Percentiles rank a stretch among this genome's conserved stretches.
These are phyloP conservation scores for Starmerella floris DNA, from an alignment of 805 yeast genomes.

Conservation along the genomic window DNA sequence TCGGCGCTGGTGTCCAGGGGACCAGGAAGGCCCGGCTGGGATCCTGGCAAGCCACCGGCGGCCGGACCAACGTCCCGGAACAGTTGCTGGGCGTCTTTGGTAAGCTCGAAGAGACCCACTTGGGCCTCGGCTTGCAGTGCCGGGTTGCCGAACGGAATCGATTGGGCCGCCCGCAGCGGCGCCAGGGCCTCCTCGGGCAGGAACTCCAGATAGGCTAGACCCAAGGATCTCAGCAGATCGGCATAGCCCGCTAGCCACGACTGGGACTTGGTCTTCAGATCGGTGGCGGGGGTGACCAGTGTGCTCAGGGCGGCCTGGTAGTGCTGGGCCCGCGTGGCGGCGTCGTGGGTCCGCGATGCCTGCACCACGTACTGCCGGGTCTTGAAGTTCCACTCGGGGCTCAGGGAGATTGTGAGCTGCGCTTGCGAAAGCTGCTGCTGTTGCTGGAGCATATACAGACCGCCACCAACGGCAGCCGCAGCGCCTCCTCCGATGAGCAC, in stretches of 20 bases:
- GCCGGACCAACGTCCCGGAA: neutral
- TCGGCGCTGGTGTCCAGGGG: constrained; percentile 5
- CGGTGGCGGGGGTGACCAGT: constrained; percentile 15
- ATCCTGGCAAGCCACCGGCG: no score
- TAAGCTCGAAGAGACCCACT: constrained; percentile 17
- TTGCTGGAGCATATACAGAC: constrained; percentile 12
- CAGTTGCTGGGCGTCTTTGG: neutral
- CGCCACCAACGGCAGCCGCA: constrained; percentile 16
- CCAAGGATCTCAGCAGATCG: constrained; percentile 25
- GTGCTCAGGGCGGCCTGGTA: constrained; percentile 20
- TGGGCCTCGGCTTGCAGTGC: constrained; percentile 20
- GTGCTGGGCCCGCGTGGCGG: constrained; percentile 10
- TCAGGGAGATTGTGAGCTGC: constrained; percentile 9
- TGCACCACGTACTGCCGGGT: constrained; percentile 15
- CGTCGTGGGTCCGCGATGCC: constrained; percentile 7
- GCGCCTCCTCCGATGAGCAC: constrained; percentile 17
- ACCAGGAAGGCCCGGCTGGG: constrained; percentile 3
- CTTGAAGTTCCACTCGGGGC: constrained; percentile 18
- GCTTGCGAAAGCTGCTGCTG: constrained; percentile 7
- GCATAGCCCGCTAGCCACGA: constrained; percentile 28
- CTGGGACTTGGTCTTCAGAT: constrained; percentile 19
- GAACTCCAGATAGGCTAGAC: constrained; percentile 11
- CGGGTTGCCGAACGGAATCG: constrained; percentile 23
- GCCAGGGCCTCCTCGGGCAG: constrained; percentile 18
- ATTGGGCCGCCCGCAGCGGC: constrained; percentile 22